Conservation (phyloP, 2,329 filamentous ascomycete species). For the Huntiella decipiens region DNA sequence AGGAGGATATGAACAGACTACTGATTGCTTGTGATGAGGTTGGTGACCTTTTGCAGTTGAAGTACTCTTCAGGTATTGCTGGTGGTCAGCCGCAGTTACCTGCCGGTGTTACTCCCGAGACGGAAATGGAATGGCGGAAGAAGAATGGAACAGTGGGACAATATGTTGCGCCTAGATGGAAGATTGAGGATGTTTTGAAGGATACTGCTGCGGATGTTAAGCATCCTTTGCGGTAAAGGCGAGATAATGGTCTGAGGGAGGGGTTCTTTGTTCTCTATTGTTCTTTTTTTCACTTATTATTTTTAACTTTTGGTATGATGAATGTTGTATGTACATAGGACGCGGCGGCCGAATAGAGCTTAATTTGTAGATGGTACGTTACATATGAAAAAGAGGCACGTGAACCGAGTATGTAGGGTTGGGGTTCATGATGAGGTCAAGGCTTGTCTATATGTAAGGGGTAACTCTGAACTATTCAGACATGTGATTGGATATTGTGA, state of each 20-base stretch:
- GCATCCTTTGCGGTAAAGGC: conserved; percentile 41
- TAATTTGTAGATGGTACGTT: too few species aligned
- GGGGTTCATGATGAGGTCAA: too few species aligned
- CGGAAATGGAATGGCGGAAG: conserved; percentile 49
- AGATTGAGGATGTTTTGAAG: conserved; percentile 61
- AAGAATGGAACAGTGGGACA: conserved; percentile 50
- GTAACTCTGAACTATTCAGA: too few species aligned
- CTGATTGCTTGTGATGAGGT: conserved; percentile 82
- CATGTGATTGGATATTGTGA: too few species aligned
- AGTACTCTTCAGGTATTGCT: conserved; percentile 90
- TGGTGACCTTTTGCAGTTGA: conserved; percentile 78
- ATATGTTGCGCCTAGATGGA: conserved; percentile 62
- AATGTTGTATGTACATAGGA: too few species aligned
- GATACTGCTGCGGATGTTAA: conserved; percentile 60
- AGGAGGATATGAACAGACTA: conserved; percentile 87
- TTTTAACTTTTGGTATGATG: too few species aligned
- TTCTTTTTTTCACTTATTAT: background rate
- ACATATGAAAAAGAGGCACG: too few species aligned
- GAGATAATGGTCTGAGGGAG: background rate
- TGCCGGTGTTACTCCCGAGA: conserved; percentile 50
- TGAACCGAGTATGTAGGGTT: too few species aligned
- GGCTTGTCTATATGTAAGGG: too few species aligned
- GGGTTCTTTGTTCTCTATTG: conserved; percentile 4
- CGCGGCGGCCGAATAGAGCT: too few species aligned
- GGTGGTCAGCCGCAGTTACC: conserved; percentile 65